phyloP scores from a whole-genome alignment of 2,329 filamentous ascomycete genomes.

The Exophiala sideris region DNA sequence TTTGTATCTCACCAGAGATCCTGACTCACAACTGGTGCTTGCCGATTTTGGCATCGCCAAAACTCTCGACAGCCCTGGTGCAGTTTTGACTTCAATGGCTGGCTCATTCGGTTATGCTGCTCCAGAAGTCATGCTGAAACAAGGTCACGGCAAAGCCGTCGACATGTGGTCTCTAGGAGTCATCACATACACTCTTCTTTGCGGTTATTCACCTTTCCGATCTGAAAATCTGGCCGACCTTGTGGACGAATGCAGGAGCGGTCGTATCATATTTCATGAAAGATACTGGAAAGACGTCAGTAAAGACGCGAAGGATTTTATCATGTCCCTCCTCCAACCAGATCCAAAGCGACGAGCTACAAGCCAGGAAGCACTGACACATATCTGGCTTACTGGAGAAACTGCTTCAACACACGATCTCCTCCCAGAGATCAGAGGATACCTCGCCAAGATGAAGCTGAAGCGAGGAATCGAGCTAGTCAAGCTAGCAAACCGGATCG shows the following conservation, averaged over 20 bases:
- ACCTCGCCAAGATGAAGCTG: constrained; percentile 86
- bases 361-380: constrained; percentile 74
- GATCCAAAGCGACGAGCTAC: constrained; percentile 72
- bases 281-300: constrained; percentile 98
- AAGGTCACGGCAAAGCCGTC: constrained; percentile 94
- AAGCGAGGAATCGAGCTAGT: constrained; percentile 92
- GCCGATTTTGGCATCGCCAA: constrained; percentile 99
- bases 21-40: constrained; percentile 80
- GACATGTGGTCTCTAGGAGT: constrained; percentile 99
- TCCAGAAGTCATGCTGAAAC: constrained; percentile 96
- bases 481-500: constrained; percentile 93
- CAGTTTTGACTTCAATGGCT: constrained; percentile 96
- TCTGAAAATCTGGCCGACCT: constrained; percentile 90
- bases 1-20: constrained; percentile 77
- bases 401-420: constrained; percentile 94
- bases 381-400: constrained; percentile 87
- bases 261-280: constrained; percentile 88
- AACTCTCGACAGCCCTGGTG: constrained; percentile 86
- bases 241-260: constrained; percentile 86
- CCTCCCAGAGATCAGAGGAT: constrained; percentile 92
- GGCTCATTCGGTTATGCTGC: constrained; percentile 97
- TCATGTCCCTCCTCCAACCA: constrained; percentile 73
- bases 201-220: constrained; percentile 96
- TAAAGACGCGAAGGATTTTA: constrained; percentile 92
- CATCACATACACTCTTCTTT: constrained; percentile 96